Conservation (phyloP, 345 rosid species). For the Anastatica hierochuntica region DNA sequence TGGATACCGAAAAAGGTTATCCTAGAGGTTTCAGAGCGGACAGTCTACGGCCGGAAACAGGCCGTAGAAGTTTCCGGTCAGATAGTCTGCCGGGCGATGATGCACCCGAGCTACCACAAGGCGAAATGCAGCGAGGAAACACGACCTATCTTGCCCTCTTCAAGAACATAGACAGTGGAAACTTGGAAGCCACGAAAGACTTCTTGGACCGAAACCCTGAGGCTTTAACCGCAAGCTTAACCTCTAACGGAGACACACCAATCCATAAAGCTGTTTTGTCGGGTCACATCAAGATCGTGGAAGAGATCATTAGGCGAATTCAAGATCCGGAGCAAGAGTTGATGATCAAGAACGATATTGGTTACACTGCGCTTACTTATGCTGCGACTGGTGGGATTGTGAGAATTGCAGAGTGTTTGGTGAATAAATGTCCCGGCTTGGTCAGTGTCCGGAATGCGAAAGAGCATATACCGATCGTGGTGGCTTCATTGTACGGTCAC, state of each 20-base stretch:
- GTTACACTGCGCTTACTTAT: slow-evolving; percentile 53
- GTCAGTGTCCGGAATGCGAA: slow-evolving; percentile 32
- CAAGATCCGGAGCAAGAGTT: slow-evolving; percentile 15
- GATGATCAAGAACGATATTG: slow-evolving; percentile 21
- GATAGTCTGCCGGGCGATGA: slow-evolving; percentile 24
- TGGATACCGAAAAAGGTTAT: slow-evolving; percentile 26
- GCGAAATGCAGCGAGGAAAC: slow-evolving; percentile 9
- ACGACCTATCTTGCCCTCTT: slow-evolving; percentile 33
- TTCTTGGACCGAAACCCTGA: slow-evolving; percentile 31
- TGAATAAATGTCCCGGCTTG: slow-evolving; percentile 30
- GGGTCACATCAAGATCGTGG: slow-evolving; percentile 49
- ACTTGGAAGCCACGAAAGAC: slow-evolving; percentile 35
- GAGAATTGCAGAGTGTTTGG: slow-evolving; percentile 46
- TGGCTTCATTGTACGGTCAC: slow-evolving; percentile 63
- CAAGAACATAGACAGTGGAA: slow-evolving; percentile 50
- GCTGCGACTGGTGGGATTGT: slow-evolving; percentile 66
- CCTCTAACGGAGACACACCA: slow-evolving; percentile 50
- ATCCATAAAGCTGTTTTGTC: slow-evolving; percentile 60
- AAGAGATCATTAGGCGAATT: slow-evolving; percentile 32
- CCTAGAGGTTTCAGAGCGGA: slow-evolving; percentile 21
- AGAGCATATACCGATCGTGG: slow-evolving; percentile 48
- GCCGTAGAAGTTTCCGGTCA: slow-evolving; percentile 6
- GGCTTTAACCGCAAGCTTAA: slow-evolving; percentile 38
- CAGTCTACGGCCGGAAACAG: slow-evolving; percentile 12
- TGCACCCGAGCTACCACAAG: slow-evolving; percentile 2